Evolutionary conservation across 1,284 basidiomycete species (phyloP), one percentile per base, ranked within the genome.

Genomic region (Mycena citricolor): DNA sequence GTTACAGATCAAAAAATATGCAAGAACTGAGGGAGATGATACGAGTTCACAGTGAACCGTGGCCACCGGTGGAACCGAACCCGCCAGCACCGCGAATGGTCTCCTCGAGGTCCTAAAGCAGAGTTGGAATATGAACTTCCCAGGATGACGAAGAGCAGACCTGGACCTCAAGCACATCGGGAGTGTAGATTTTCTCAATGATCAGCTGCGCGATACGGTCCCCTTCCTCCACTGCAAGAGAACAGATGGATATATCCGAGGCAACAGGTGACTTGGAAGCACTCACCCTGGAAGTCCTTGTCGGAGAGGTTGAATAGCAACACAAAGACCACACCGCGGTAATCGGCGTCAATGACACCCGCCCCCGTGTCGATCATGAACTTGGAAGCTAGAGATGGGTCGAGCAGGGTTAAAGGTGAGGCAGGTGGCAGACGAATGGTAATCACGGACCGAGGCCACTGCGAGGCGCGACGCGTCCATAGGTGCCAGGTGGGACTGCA

Each of bases 281-380:
- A 69, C 76, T 48, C 47, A 89, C 93, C 83, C 65, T 87, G 70
- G 61, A 97, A 98, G 59, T 97, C 92, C 50, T 80, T 69, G 57
- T 94, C 90, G 1, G 86, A 86, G 47, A 88, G 79, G 64, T 99
- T 99, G 79, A 95, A 98, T 26, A 99, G 75, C 20, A 99, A 73
- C n/a, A 98, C 91, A 62, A 89, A 94, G 42, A 99, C 79, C 7
- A 84, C 72, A 4, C 97, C 95, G 28, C 97, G 80, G 66, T 99
- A 99, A 64, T 99, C 95, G 10, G 90, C 87, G 56, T 99, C 97
- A 46, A 99, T 82, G 14, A 99, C 95, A 25, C 95, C 95, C 5
- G 95, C 97, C 1, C 95, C 95, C 0, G 91, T 94, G 63, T 97
- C 90, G 51, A 99, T 97, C 77, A 93, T 92, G 67, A 92, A 94